Percentiles rank a stretch among this genome's conserved stretches.
These are phyloP conservation scores for Pleurozium schreberi DNA, from an alignment of 225 moss, liverwort and hornwort genomes.

Conservation along the genomic window DNA sequence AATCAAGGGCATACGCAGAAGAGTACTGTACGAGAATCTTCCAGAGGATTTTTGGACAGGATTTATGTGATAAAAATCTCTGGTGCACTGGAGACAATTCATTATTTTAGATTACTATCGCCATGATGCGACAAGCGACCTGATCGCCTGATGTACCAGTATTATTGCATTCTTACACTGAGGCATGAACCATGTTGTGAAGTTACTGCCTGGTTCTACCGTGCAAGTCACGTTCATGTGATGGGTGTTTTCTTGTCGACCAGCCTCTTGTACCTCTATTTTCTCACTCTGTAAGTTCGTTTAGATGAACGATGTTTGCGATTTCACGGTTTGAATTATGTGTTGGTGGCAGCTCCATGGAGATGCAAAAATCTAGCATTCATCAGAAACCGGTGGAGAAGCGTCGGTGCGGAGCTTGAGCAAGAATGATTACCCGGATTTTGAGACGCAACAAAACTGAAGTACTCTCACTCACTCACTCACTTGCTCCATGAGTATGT, in stretches of 20 bases:
- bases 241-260: not conserved
- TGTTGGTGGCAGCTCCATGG: not conserved
- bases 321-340: not conserved
- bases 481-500: constrained; percentile 8
- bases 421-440: not conserved
- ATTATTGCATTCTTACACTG: not conserved
- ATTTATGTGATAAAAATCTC: not conserved
- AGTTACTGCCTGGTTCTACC: not conserved
- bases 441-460: not conserved
- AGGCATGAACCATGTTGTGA: not conserved
- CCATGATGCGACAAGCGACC: not conserved
- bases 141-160: not conserved
- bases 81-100: constrained; percentile 1
- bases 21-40: not conserved
- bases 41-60: constrained; percentile 1
- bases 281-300: not conserved
- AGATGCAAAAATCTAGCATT: not conserved
- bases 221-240: not conserved
- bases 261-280: not conserved
- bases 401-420: constrained; percentile 1
- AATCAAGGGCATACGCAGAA: not conserved
- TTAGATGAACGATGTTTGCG: not conserved
- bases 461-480: not conserved
- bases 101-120: not conserved
- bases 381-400: not conserved